Base-by-base conservation (phyloP, 352 stramenopile species). In the Phytophthora sp. region DNA sequence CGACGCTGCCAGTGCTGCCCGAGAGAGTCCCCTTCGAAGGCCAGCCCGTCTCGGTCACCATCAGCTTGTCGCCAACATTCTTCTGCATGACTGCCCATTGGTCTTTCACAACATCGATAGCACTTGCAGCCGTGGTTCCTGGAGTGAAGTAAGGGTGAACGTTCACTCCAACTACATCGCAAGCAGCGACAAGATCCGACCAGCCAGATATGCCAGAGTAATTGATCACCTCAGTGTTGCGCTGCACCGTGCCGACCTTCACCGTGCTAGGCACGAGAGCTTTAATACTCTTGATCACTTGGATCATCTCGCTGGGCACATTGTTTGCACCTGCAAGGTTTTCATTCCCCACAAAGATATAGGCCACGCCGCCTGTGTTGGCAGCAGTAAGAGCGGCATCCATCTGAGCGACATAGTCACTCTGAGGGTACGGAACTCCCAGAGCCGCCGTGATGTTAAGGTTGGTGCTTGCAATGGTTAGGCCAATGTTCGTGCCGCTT, bases 341-440 rank as follows among this genome's bases (percentile, higher is more conserved):
- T 45, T 91, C 81, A 41, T 91, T 89, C 12, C 81, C 81, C 32
- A 89, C 65, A 23, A 91, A 84, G 46, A 91, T 83, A 54, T 84
- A 84, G 32, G 66, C 50, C 17, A 90, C 75, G 24, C 50, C 62
- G 23, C 76, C 74, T 8, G 34, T 54, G 4, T 70, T 74, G n/a
- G 75, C 73, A 0, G 77, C 73, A 18, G 53, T 59, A 27, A 87
- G 20, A 15, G 81, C 78, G 17, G 71, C 68, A 4, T 57, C 39
- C 18, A 71, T 54, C 49, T 90, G 78, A 10, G 45, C 12, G 20
- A 53, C 13, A 51, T 70, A 77, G 70, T 88, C 74, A 13, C 41
- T 46, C 26, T 77, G 60, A n/a, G 51, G 49, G 44, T 74, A 87
- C 42, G 77, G 81, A 18, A 89, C 72, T 2, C 81, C 79, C 6